Percentiles rank a stretch among this genome's conserved stretches.
These are phyloP conservation scores for Geranomyces michiganensis DNA, from an alignment of 192 early-diverging fungal species.

Conservation along the genomic window DNA sequence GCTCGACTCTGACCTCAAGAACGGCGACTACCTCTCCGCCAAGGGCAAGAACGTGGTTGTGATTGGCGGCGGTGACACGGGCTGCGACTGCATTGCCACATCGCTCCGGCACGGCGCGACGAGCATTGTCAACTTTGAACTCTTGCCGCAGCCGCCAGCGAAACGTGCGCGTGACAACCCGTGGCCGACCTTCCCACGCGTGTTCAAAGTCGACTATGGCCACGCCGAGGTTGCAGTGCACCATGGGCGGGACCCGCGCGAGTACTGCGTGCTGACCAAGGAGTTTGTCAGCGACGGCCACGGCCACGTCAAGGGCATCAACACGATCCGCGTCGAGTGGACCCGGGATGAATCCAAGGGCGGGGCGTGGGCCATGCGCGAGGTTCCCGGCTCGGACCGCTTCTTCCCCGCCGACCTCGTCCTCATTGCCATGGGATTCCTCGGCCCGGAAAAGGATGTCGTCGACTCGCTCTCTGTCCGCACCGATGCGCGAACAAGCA, in stretches of 20 bases:
- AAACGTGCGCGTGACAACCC: constrained; percentile 88
- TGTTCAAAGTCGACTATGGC: constrained; percentile 96
- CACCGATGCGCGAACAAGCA: constrained; percentile 76
- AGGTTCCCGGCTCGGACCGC: constrained; percentile 82
- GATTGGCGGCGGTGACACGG: constrained; percentile 98
- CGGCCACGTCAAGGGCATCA: constrained; percentile 84
- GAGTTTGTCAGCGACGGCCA: constrained; percentile 86
- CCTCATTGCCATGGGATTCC: constrained; percentile 93
- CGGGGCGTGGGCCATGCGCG: constrained; percentile 84
- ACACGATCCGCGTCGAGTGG: constrained; percentile 97
- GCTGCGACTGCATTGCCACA: constrained; percentile 95
- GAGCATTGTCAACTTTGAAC: constrained; percentile 94
- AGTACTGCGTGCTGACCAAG: constrained; percentile 94
- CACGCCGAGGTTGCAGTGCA: constrained; percentile 87
- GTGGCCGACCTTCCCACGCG: constrained; percentile 96
- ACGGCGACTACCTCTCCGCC: constrained; percentile 78
- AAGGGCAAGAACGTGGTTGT: constrained; percentile 94
- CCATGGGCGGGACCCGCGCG: constrained; percentile 93
- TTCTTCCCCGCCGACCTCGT: constrained; percentile 90
- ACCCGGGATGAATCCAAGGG: constrained; percentile 66
- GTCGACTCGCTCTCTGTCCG: constrained; percentile 79
- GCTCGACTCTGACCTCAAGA: constrained; percentile 70
- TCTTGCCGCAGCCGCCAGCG: constrained; percentile 90
- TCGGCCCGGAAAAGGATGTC: constrained; percentile 87
- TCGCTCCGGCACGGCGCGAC: constrained; percentile 70